Evolutionary conservation across 2,329 filamentous ascomycete species (phyloP), one percentile per base, ranked within the genome.

Genomic region (Tolypocladium pustulatum): DNA sequence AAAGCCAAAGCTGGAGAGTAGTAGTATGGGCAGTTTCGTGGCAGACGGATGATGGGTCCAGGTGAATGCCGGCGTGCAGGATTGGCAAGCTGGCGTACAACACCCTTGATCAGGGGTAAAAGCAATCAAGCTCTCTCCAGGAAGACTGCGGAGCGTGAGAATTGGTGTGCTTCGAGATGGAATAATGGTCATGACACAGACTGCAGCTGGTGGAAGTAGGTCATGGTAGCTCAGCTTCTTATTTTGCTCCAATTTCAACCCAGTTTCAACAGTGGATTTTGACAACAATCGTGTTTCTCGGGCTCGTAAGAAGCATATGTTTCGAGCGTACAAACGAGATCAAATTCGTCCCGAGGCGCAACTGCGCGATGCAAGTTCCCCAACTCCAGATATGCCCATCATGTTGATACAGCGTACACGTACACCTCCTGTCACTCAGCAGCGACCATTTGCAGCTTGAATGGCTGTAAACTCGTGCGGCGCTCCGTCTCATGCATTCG

Each of bases 361-460:
- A 57, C 41, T 54, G 58, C 57, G 57, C 55, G 41, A 58, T 61
- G 51, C 53, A 57, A 46, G 43, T 55, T 58, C 67, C 63, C 62
- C 65, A 70, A 71, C 70, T 70, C 69, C 66, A 63, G 61, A 62
- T 62, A 68, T 68, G 65, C 61, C 63, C 65, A 62, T 65, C 51
- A 55, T 68, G 64, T 60, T 70, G 62, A 66, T 72, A 71, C 65
- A 71, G 57, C 25, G 54, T 61, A 55, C 38, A 57, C 30, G 43
- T 64, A 59, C 20, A 59, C 57, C 25, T 9, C 15, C 37, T 22
- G 37, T 30, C 37, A 20, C 22, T 12, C 54, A 34, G 25, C 15
- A 38, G 54, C 37, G 17, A n/a, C 13, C 37, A 30, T 34, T n/a
- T 55, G 34, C 53, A 51, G 34, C 30, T 41, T 25, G 12, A 34